phyloP scores from a whole-genome alignment of 2,329 filamentous ascomycete genomes.

The Pseudogymnoascus sp. region DNA sequence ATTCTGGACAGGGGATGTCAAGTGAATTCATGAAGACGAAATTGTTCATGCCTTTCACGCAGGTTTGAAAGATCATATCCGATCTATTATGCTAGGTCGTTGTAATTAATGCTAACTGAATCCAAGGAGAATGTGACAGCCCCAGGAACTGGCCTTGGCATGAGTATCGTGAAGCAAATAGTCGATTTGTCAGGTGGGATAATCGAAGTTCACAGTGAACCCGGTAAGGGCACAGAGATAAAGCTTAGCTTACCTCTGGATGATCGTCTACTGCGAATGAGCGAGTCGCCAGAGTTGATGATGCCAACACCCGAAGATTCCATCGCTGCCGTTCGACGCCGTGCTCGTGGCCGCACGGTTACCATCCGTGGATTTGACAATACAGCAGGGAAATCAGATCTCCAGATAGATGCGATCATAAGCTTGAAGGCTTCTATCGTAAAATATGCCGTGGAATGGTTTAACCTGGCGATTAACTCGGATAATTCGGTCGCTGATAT shows the following conservation, averaged over 20 bases:
- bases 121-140: constrained; percentile 44
- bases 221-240: constrained; percentile 45
- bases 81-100: neutral
- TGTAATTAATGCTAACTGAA: neutral
- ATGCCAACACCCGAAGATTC: constrained; percentile 10
- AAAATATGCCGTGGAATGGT: constrained; percentile 20
- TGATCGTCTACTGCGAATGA: neutral
- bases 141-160: constrained; percentile 50
- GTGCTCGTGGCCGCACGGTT: constrained; percentile 15
- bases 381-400: constrained; percentile 10
- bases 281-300: neutral
- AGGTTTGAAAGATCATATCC: constrained; percentile 23
- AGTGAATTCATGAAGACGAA: constrained; percentile 48
- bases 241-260: constrained; percentile 36
- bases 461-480: constrained; percentile 12
- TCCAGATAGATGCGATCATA: constrained; percentile 13
- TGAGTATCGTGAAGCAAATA: constrained; percentile 55
- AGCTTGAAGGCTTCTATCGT: constrained; percentile 17
- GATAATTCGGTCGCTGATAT: constrained; percentile 13
- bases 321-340: constrained; percentile 15
- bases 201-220: constrained; percentile 48
- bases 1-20: constrained; percentile 55
- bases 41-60: constrained; percentile 51
- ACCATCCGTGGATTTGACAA: constrained; percentile 19
- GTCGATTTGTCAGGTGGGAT: constrained; percentile 49